Base-by-base conservation (phyloP, 306 rosid species). In the Rubus idaeus region DNA sequence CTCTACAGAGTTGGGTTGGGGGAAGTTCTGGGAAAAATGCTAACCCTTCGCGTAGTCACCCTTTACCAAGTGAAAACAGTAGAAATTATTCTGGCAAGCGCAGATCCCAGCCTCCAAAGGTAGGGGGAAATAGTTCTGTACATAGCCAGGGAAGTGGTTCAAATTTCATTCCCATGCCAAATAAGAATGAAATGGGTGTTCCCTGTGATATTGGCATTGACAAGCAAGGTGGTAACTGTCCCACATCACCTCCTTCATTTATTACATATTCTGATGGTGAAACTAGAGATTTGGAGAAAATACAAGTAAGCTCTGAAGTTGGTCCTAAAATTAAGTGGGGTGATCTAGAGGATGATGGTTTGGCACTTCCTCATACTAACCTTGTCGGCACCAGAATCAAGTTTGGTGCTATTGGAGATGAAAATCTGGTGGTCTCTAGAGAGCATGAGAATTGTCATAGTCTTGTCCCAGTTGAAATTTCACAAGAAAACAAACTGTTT, bases 321-420 rank as follows among this genome's bases (percentile, higher is more conserved):
- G 90, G 82, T 70, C 85, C 70, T 65, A 90, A 89, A 82, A 84
- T 81, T 55, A 87, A 86, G 78, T 80, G 91, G 91, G 91, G 88
- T 46, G 91, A 90, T 84, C 63, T 82, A 23, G 94, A 89, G 81
- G 93, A 89, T 66, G 89, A 75, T 47, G 84, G 79, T 62, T 79
- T 86, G 71, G 66, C 79, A 69, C 84, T 74, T 75, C 88, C 83
- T 52, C 87, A 71, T 83, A 91, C 86, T 57, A 88, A 82, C 76
- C 66, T 77, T 64, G 64, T 78, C 74, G 92, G 90, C 74, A 87
- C 83, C 78, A 96, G 88, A 87, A 94, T 94, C 75, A 94, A 86
- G 89, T 92, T 94, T 84, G 98, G 98, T 79, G 90, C 88, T 79
- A 89, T 94, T 40, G 95, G 86, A 79, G 97, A 90, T 71, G 95